Base-by-base conservation (phyloP, 2,329 filamentous ascomycete species). In the Aspergillaceae sp. region DNA sequence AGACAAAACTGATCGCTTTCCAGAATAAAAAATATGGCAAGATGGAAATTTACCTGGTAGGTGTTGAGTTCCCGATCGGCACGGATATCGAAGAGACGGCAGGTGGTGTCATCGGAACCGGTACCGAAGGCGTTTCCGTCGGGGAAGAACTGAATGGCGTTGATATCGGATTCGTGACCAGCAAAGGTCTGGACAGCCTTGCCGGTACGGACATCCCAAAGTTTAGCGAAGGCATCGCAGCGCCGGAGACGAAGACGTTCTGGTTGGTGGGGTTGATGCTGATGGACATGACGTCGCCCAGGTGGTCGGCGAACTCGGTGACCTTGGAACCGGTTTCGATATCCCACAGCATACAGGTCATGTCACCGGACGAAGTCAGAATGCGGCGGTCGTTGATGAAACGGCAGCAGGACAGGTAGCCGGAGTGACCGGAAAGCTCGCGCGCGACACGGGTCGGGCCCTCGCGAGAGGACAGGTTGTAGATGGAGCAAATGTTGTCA, bases 321-420 rank as follows among this genome's bases (percentile, higher is more conserved):
- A 95, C 86, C 74, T 96, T 96, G 55, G 90, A 88, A 47, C 92
- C 92, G 0, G 91, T 94, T 73, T 98, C 92, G 54, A 98, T 91
- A 74, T 98, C 92, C 92, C 92, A 98, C 64, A 97, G 87, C 84
- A 97, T 96, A 70, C 92, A 98, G 44, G 92, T 98, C 92, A 98
- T 98, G 67, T 98, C 92, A 53, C 92, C 92, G 2, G 92, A 98
- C 0, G 92, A 97, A 50, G 92, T 98, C 54, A 98, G 82, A 62
- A 98, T 97, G 64, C 88, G 89, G 63, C 92, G 84, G 74, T 98
- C 92, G 68, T 95, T 97, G 75, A 97, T 94, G 71, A 98, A 98
- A 54, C 92, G 86, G 69, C 92, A 97, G 84, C 92, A 98, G 26
- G 89, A 95, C 40, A 98, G 81, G 64, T 98, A 98, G 43, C 92